Percentiles rank a stretch among this genome's conserved stretches.
Conservation (phyloP, 148 eudicot genomes). For the Beta vulgaris region DNA sequence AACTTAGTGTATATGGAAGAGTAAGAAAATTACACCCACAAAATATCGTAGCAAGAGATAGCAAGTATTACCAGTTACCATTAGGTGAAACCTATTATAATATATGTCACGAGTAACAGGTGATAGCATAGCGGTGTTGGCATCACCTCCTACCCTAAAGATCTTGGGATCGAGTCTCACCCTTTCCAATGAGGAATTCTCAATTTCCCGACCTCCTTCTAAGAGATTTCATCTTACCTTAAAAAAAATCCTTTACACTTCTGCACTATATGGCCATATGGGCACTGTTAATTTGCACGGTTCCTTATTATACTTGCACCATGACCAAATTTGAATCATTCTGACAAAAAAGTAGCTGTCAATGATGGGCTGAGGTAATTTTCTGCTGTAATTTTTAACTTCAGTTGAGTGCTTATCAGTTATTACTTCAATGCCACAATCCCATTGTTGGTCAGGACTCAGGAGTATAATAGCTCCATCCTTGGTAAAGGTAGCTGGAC, state of each 20-base stretch:
- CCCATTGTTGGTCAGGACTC: not conserved
- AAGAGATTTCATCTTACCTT: not conserved
- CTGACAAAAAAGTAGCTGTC: constrained; percentile 1
- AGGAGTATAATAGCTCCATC: constrained; percentile 8
- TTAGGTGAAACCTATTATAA: too few species aligned
- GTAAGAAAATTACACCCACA: too few species aligned
- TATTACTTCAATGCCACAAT: not conserved
- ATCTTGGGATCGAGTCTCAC: too few species aligned
- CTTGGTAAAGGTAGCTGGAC: not conserved
- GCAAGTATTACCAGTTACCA: too few species aligned
- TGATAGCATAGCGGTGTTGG: too few species aligned
- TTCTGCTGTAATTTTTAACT: not conserved
- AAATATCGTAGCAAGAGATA: too few species aligned
- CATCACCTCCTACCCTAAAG: too few species aligned
- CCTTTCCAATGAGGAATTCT: too few species aligned
- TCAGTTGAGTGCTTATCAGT: not conserved
- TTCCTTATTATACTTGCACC: not conserved
- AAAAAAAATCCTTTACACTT: too few species aligned
- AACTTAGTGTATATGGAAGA: too few species aligned
- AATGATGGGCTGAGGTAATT: constrained; percentile 8
- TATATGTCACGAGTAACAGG: too few species aligned
- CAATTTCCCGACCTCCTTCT: not conserved
- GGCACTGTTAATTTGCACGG: not conserved
- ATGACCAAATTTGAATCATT: not conserved
- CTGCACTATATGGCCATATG: not conserved